Evolutionary conservation across 192 early-diverging fungal genomes (phyloP).

Genomic region (Coemansia sp.): DNA sequence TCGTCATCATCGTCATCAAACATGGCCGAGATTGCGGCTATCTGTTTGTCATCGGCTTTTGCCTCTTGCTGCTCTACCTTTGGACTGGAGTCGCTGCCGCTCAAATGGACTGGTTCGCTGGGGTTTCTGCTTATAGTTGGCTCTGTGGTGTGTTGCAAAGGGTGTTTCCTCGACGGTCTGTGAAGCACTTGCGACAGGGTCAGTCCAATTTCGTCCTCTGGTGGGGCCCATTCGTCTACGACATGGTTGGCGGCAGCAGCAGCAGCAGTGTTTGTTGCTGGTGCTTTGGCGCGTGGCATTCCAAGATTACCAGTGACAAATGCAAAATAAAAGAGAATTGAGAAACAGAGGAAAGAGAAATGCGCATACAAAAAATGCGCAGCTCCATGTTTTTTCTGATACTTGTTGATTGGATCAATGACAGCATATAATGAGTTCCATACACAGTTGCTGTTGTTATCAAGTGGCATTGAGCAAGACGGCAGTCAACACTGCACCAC

Average conservation of each 20-base stretch:
- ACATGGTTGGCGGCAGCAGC: too few relatives aligned
- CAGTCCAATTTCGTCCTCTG: conserved; percentile 20
- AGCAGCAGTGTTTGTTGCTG: not conserved
- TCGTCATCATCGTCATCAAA: conserved; percentile 13
- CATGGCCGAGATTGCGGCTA: conserved; percentile 27
- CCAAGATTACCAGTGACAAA: too few relatives aligned
- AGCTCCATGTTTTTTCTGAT: too few relatives aligned
- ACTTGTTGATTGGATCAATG: too few relatives aligned
- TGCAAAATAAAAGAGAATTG: not conserved
- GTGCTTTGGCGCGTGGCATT: not conserved
- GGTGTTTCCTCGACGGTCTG: not conserved
- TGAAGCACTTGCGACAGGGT: conserved; percentile 14
- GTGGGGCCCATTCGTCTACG: conserved; percentile 25
- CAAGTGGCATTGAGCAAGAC: too few relatives aligned
- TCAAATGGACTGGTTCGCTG: not conserved
- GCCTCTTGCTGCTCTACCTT: not conserved
- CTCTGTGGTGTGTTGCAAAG: not conserved
- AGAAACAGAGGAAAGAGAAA: not conserved
- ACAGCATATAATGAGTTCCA: too few relatives aligned
- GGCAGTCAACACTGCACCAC: too few relatives aligned
- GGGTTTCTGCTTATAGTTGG: too few relatives aligned
- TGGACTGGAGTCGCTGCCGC: not conserved
- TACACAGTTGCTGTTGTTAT: too few relatives aligned
- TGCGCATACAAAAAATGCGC: not conserved
- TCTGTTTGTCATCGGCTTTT: not conserved